Percentiles rank a stretch among this genome's conserved stretches.
phyloP scores from a whole-genome alignment of 495 filamentous ascomycete species.

The Darksidea phi region DNA sequence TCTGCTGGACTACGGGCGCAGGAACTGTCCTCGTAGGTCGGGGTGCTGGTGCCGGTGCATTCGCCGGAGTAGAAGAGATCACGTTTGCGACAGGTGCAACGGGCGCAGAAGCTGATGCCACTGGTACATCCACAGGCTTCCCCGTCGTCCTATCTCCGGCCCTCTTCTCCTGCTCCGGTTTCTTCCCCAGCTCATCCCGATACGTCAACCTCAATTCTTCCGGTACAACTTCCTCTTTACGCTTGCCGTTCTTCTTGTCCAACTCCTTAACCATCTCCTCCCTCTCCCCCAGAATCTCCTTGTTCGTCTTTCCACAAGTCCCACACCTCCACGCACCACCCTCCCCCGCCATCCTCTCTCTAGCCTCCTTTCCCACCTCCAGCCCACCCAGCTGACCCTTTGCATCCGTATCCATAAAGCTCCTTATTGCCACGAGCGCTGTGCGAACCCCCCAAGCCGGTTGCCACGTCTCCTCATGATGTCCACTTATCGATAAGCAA shows the following conservation, averaged over 20 bases:
- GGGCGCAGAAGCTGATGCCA: not conserved
- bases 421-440: conserved; percentile 65
- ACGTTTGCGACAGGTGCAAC: not conserved
- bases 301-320: conserved; percentile 65
- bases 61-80: not conserved
- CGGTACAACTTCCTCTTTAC: conserved; percentile 44
- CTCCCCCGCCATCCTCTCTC: conserved; percentile 64
- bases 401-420: conserved; percentile 73
- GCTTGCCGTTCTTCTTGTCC: conserved; percentile 42
- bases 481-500: conserved; percentile 86
- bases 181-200: conserved; percentile 45
- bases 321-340: conserved; percentile 63
- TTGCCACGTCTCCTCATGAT: conserved; percentile 98
- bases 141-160: conserved; percentile 51
- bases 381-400: conserved; percentile 85
- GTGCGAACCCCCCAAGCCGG: conserved; percentile 93
- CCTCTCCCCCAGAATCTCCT: conserved; percentile 62
- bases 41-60: not conserved
- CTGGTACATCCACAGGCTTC: conserved; percentile 44
- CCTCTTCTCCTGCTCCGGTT: conserved; percentile 35
- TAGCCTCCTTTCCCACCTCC: conserved; percentile 63
- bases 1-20: conserved; percentile 9
- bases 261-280: conserved; percentile 37
- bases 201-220: conserved; percentile 52
- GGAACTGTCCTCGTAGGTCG: conserved; percentile 17